A percentile compares a stretch with the other conserved stretches of the same genome.
Evolutionary conservation across 2,329 filamentous ascomycete genomes (phyloP).

Genomic region (Microcera coccophila): DNA sequence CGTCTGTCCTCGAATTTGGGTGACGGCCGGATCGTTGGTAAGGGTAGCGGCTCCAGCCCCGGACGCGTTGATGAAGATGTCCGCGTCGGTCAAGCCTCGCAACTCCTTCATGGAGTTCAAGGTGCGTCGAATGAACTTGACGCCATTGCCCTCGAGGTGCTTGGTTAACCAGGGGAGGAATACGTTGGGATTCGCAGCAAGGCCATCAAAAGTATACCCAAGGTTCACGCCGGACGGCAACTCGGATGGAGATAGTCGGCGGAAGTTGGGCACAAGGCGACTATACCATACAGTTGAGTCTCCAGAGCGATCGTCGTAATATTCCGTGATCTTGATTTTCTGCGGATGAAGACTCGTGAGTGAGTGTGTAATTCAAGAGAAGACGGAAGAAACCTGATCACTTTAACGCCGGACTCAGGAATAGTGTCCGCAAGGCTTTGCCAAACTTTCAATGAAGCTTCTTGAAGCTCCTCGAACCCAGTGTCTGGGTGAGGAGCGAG

Average conservation of each 20-base stretch:
- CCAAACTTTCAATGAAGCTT: neutral
- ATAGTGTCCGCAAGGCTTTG: neutral
- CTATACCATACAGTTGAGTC: neutral
- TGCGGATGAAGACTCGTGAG: neutral
- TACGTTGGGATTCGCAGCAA: neutral
- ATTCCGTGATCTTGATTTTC: neutral
- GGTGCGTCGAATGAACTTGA: neutral
- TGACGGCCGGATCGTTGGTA: neutral
- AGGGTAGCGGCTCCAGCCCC: slow-evolving; percentile 1
- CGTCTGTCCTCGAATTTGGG: slow-evolving; percentile 2
- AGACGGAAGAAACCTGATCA: neutral
- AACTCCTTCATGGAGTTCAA: neutral
- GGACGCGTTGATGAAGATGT: neutral
- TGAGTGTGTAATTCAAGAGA: neutral
- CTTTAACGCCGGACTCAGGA: neutral
- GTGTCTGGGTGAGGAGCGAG: neutral
- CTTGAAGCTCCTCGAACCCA: neutral
- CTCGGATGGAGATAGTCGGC: neutral
- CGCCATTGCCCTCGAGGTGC: neutral
- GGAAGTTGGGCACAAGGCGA: neutral
- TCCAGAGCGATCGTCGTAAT: neutral
- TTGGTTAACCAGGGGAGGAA: slow-evolving; percentile 1
- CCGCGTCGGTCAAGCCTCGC: neutral
- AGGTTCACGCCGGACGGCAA: neutral
- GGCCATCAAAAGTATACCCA: slow-evolving; percentile 1